Base-by-base conservation (phyloP, 371 early-diverging fungal species). In the Chytridiales sp. region DNA sequence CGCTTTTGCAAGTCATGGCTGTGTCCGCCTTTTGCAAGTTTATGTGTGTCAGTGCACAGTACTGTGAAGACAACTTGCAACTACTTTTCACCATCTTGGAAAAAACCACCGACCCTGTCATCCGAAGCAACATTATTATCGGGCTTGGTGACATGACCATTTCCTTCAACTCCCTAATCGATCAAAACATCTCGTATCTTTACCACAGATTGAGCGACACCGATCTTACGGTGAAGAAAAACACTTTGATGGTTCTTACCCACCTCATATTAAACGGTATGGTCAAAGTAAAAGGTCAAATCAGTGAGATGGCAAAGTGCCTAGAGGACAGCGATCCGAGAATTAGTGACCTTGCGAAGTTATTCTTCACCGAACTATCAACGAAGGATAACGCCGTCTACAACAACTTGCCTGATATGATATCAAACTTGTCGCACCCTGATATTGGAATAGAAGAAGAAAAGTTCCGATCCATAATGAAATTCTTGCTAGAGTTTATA, bases 281-380 rank as follows among this genome's bases (percentile, higher is more conserved):
- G 95, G 88, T 98, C 70, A 98, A 98, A 66, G 95, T 94, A 50
- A 98, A 97, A 71, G 97, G 97, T 4, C 95, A 97, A 64, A 81
- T 97, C 39, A 89, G 92, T 60, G 94, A 96, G 64, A 93, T 97
- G 90, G 96, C 97, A 1, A 92, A 93, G 67, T 95, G 96, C 58
- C 77, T 97, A 6, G 92, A 91, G 52, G 94, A 95, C 68, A 73
- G 77, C 6, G 95, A 96, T 65, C 76, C 71, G 35, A 82, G 94
- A 3, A 94, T 98, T 44, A 84, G 88, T 9, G 93, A 94, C 61
- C 79, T 97, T 52, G 90, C 95, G 1, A 90, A 89, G 35, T 79
- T 95, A 46, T 97, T 98, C 82, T 97, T 98, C 70, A 86, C 92
- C 8, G 98, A 98, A 68, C 73, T 97, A 54, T 84, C 94, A 0